Evolutionary conservation across 1,284 basidiomycete genomes (phyloP).

Genomic region (Trichosporon faecale): DNA sequence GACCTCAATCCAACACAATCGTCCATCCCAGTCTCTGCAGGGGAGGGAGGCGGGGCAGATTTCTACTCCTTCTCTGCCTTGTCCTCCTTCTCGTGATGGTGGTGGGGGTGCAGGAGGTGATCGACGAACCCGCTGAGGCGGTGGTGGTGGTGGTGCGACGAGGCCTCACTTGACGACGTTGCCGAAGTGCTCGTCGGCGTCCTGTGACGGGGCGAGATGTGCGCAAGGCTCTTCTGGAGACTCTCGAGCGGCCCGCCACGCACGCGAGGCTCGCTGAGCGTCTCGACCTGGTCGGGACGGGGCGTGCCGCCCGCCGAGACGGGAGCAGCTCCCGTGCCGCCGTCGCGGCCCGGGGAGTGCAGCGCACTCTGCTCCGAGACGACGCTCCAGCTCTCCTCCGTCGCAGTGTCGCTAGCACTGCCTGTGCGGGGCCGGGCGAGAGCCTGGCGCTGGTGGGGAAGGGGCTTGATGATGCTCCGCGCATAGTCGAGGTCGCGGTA

Average conservation of each 20-base stretch:
- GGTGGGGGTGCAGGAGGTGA: background rate
- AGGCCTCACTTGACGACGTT: background rate
- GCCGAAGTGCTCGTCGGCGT: background rate
- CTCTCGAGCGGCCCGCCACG: background rate
- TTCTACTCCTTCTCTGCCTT: slow-evolving; percentile 1
- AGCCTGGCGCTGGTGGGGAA: background rate
- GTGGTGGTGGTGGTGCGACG: background rate
- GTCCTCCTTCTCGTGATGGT: background rate
- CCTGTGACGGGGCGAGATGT: background rate
- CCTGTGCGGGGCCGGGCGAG: background rate
- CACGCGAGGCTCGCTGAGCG: background rate
- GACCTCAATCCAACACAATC: no score
- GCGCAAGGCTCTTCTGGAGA: background rate
- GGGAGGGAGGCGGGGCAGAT: background rate
- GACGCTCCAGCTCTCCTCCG: slow-evolving; percentile 27
- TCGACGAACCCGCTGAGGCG: slow-evolving; percentile 6
- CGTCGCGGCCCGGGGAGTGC: background rate
- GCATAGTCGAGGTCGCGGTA: slow-evolving; percentile 91
- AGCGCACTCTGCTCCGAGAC: slow-evolving; percentile 17
- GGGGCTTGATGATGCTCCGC: slow-evolving; percentile 69
- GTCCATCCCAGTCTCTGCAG: background rate
- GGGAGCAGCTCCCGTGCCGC: background rate
- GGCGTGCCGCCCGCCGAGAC: background rate
- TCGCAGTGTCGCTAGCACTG: slow-evolving; percentile 3
- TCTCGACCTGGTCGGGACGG: background rate